Conservation (phyloP, 2,329 filamentous ascomycete species). For the Sphaerulina musiva region DNA sequence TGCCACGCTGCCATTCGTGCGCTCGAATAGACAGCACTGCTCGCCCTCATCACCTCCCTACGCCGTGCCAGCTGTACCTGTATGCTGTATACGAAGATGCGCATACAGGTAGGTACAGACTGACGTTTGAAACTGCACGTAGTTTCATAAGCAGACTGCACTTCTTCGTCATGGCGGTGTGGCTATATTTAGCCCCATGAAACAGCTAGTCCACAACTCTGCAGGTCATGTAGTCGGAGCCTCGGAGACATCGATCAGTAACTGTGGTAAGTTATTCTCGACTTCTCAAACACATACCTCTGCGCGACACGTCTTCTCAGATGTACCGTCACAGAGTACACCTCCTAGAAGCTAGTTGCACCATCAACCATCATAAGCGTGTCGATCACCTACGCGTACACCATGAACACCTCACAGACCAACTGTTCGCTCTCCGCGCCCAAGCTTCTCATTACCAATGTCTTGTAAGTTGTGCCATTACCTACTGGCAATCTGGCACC, state of each 20-base stretch:
- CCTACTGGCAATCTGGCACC: too few relatives aligned
- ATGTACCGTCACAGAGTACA: too few relatives aligned
- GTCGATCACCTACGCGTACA: neutral
- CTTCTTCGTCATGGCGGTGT: neutral
- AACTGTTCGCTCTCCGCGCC: neutral
- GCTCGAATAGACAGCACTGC: neutral
- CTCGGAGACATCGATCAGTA: too few relatives aligned
- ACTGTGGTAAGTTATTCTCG: too few relatives aligned
- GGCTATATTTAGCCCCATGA: neutral
- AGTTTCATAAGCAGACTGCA: neutral
- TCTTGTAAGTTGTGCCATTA: too few relatives aligned
- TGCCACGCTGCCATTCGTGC: neutral
- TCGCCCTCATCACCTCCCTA: neutral
- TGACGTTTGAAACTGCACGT: neutral
- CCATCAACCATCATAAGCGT: neutral
- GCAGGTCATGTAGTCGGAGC: too few relatives aligned
- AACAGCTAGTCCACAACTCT: too few relatives aligned
- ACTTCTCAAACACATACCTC: too few relatives aligned
- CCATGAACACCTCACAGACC: neutral
- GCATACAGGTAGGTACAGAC: neutral
- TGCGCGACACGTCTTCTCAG: too few relatives aligned
- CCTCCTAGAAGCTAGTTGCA: too few relatives aligned
- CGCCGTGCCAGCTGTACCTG: too few relatives aligned
- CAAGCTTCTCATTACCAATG: neutral
- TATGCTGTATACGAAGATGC: too few relatives aligned